Percentiles rank a stretch among this genome's conserved stretches.
Evolutionary conservation across 2,329 filamentous ascomycete genomes (phyloP).

Genomic region (Aureobasidium namibiae): DNA sequence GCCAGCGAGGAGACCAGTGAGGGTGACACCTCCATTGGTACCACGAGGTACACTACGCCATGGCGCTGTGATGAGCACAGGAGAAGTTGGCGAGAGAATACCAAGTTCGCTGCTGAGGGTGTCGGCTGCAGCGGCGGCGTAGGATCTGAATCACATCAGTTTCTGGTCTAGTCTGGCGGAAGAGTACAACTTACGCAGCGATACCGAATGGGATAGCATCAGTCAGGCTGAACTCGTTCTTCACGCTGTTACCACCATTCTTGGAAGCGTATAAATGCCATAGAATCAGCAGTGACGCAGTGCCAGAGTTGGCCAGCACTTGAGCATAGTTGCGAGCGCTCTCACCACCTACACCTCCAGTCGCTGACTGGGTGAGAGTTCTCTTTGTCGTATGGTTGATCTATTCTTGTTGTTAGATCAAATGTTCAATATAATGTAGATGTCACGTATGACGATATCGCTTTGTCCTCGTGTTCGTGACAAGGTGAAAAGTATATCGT

Average conservation of each 20-base stretch:
- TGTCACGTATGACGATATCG: not conserved
- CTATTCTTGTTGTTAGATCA: slow-evolving; percentile 33
- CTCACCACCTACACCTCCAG: slow-evolving; percentile 67
- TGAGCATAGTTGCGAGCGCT: slow-evolving; percentile 77
- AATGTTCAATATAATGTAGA: not conserved
- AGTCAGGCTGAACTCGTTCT: slow-evolving; percentile 26
- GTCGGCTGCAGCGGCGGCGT: slow-evolving; percentile 84
- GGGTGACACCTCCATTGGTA: slow-evolving; percentile 87
- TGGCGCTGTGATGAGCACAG: slow-evolving; percentile 77
- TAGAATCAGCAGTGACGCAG: slow-evolving; percentile 59
- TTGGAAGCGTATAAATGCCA: slow-evolving; percentile 30
- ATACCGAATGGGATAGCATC: slow-evolving; percentile 11
- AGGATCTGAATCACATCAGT: slow-evolving; percentile 40
- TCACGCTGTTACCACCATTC: not conserved
- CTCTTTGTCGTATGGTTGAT: slow-evolving; percentile 84
- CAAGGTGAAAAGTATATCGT: not conserved
- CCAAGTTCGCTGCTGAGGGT: slow-evolving; percentile 94
- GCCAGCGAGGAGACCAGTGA: slow-evolving; percentile 65
- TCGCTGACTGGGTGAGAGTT: slow-evolving; percentile 67
- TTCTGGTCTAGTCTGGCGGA: not conserved
- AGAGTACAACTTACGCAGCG: not conserved
- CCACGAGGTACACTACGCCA: slow-evolving; percentile 76
- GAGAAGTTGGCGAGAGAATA: slow-evolving; percentile 68
- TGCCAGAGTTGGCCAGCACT: slow-evolving; percentile 80
- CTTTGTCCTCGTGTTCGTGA: not conserved